A percentile compares a stretch with the other conserved stretches of the same genome.
Evolutionary conservation across 2,329 filamentous ascomycete genomes (phyloP).

Genomic region (Cordyceps tenuipes): DNA sequence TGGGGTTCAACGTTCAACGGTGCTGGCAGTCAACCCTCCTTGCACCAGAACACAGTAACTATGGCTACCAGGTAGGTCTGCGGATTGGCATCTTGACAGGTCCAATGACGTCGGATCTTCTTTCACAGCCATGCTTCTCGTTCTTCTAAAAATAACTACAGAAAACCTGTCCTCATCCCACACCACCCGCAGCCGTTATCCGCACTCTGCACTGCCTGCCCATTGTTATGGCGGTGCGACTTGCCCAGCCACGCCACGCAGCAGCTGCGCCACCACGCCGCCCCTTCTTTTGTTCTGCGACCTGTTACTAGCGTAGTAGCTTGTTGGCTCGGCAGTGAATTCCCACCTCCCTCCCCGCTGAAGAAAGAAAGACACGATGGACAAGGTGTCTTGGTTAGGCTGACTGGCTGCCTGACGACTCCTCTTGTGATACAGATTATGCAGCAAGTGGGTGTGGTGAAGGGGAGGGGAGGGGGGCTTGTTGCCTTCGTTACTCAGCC

Average conservation of each 20-base stretch:
- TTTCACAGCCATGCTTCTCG: neutral
- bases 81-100: no score
- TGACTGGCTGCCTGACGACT: neutral
- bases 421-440: no score
- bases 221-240: neutral
- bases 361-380: neutral
- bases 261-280: constrained; percentile 4
- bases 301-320: no score
- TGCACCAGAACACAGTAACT: no score
- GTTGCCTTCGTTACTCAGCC: neutral
- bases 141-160: neutral
- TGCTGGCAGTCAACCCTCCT: no score
- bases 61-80: no score
- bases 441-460: no score
- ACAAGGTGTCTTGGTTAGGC: neutral
- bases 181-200: neutral
- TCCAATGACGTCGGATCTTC: no score
- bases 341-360: constrained; percentile 2
- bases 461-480: neutral
- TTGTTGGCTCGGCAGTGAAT: neutral
- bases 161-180: neutral
- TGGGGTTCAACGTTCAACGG: no score
- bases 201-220: neutral
- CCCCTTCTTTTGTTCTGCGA: neutral
- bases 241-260: neutral